phyloP scores from a whole-genome alignment of 2,329 filamentous ascomycete species.

The Orbilia quercus region DNA sequence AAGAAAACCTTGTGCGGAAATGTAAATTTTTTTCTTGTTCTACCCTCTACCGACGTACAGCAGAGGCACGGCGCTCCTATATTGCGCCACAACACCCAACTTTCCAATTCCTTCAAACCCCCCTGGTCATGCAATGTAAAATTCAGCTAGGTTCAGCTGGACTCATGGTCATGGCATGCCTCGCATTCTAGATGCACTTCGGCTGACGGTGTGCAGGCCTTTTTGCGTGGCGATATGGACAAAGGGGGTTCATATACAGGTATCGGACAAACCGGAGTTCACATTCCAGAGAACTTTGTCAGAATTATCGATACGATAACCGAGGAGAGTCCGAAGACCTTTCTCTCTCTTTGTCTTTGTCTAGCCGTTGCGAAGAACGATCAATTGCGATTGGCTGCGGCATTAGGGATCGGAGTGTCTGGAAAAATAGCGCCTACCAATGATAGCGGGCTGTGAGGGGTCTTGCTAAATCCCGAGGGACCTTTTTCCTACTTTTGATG shows the following conservation, averaged over 20 bases:
- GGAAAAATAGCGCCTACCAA: no score
- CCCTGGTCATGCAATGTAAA: slow-evolving; percentile 14
- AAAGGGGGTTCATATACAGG: slow-evolving; percentile 1
- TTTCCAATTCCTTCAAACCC: slow-evolving; percentile 14
- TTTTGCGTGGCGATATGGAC: neutral
- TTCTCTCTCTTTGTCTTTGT: no score
- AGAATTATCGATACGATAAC: slow-evolving; percentile 7
- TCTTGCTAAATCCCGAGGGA: no score
- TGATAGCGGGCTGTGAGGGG: no score
- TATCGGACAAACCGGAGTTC: neutral
- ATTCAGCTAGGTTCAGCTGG: slow-evolving; percentile 21
- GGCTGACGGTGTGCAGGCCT: slow-evolving; percentile 2
- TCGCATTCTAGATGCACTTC: slow-evolving; percentile 11
- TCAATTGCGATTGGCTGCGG: neutral
- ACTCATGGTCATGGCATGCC: neutral
- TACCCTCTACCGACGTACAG: no score
- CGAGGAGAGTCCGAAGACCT: neutral
- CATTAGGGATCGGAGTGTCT: no score
- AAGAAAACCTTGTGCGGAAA: no score
- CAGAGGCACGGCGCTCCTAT: no score
- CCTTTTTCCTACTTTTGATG: no score
- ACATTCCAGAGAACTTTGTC: slow-evolving; percentile 10
- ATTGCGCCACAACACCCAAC: neutral
- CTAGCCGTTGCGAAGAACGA: neutral
- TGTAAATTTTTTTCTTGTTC: no score